Evolutionary conservation across 305 asterid species (phyloP).

Genomic region (Ajuga reptans): DNA sequence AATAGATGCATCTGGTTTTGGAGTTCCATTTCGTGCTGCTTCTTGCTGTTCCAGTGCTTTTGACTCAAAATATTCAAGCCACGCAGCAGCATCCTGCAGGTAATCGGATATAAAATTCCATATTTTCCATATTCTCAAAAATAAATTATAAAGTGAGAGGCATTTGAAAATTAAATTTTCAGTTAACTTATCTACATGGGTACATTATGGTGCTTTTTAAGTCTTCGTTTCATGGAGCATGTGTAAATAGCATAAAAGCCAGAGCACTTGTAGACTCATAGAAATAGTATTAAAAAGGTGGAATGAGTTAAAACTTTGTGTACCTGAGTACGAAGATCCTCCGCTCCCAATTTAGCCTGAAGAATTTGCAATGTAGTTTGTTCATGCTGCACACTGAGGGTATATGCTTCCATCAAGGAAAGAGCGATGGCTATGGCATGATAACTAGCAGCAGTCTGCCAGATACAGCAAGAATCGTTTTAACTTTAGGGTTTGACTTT

Average conservation of each 20-base stretch:
- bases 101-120: conserved; percentile 18
- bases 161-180: conserved; percentile 7
- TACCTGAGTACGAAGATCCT: conserved; percentile 99
- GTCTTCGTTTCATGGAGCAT: neutral
- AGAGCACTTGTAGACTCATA: neutral
- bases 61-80: conserved; percentile 99
- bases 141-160: neutral
- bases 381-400: conserved; percentile 97
- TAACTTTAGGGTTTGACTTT: conserved; percentile 11
- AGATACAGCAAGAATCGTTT: conserved; percentile 20
- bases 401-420: conserved; percentile 97
- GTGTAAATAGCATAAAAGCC: conserved; percentile 1
- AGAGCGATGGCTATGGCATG: conserved; percentile 99
- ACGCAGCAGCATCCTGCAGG: conserved; percentile 99
- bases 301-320: conserved; percentile 7
- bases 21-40: conserved; percentile 94
- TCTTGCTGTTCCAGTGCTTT: conserved; percentile 99
- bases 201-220: no score
- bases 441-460: conserved; percentile 99
- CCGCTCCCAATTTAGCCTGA: conserved; percentile 89
- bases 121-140: neutral
- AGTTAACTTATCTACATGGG: neutral
- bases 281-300: neutral
- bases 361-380: conserved; percentile 95
- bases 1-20: conserved; percentile 93